A percentile compares a stretch with the other conserved stretches of the same genome.
phyloP scores from a whole-genome alignment of 2,329 filamentous ascomycete genomes.

The Pseudocercospora pini-densiflorae region DNA sequence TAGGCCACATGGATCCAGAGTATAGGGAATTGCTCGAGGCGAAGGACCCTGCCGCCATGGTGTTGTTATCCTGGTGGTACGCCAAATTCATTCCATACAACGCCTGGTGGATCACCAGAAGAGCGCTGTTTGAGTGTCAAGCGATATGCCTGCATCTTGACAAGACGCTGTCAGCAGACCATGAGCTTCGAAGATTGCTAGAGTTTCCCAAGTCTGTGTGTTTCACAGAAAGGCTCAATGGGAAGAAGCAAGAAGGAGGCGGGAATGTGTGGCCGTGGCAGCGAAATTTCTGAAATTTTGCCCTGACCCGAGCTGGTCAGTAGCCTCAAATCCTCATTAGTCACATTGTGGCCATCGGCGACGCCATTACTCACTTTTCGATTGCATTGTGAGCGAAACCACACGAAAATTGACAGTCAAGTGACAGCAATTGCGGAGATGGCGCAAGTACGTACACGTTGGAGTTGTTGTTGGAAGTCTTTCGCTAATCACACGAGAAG shows the following conservation, averaged over 20 bases:
- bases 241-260: neutral
- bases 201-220: slow-evolving; percentile 23
- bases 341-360: too few species aligned
- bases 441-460: too few species aligned
- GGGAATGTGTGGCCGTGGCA: slow-evolving; percentile 3
- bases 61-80: slow-evolving; percentile 64
- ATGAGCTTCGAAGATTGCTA: slow-evolving; percentile 19
- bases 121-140: slow-evolving; percentile 55
- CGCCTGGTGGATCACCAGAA: slow-evolving; percentile 56
- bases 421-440: too few species aligned
- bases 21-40: slow-evolving; percentile 52
- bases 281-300: slow-evolving; percentile 5
- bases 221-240: slow-evolving; percentile 4
- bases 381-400: too few species aligned
- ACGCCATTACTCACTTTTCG: too few species aligned
- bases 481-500: too few species aligned
- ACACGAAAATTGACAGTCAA: too few species aligned
- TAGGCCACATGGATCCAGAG: slow-evolving; percentile 50
- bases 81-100: slow-evolving; percentile 50
- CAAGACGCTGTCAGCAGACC: slow-evolving; percentile 10
- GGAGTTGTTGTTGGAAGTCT: too few species aligned
- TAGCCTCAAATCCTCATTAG: too few species aligned
- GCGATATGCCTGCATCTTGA: slow-evolving; percentile 55
- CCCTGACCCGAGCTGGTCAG: too few species aligned
- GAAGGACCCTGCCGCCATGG: slow-evolving; percentile 59